Base-by-base conservation (phyloP, 169 alveolate genomes). In the Toxoplasma gondii region DNA sequence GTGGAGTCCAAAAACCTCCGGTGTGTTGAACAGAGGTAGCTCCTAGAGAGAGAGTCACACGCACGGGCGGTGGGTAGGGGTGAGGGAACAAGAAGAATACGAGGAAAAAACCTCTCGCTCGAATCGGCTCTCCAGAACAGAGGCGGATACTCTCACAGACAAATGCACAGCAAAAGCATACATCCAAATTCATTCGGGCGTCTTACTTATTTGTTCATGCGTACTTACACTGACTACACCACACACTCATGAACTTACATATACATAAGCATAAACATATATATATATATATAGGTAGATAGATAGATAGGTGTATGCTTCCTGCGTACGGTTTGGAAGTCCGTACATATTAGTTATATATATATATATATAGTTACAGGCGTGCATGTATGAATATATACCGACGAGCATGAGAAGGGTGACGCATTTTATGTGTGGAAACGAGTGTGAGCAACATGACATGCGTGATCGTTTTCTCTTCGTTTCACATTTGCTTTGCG, bases 1-100 rank as follows among this genome's bases (percentile, higher is more conserved):
- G 96, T 98, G 99, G n/a, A 98, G 97, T 12, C 99, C 99, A 91
- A 98, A 98, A 49, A 97, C 98, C 94, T 96, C 98, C 67, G 99
- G 99, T 31, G 98, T 95, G 94, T 97, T 97, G 88, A 95, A 96
- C 69, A 96, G 92, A 38, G 98, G 99, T 91, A 98, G 94, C 58
- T 84, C 90, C 95, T 94, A 88, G 83, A 49, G 27, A 54, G 43
- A 45, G 1, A 82, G n/a, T 41, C 44, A 22, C n/a, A 16, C 9
- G 74, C 74, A 64, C 29, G n/a, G 7, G 9, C 74, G 22, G 74
- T 22, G 9, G 34, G 74, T 12, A 19, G 74, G 1, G 74, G n/a
- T 19, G 67, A 9, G 19, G 19, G 19, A 53, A 53, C 9, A 19
- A 19, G 22, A 64, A 10, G 1, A 16, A 7, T 64, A 49, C 58